Evolutionary conservation across 2,329 filamentous ascomycete species (phyloP).

Genomic region (Akanthomyces lecanii): DNA sequence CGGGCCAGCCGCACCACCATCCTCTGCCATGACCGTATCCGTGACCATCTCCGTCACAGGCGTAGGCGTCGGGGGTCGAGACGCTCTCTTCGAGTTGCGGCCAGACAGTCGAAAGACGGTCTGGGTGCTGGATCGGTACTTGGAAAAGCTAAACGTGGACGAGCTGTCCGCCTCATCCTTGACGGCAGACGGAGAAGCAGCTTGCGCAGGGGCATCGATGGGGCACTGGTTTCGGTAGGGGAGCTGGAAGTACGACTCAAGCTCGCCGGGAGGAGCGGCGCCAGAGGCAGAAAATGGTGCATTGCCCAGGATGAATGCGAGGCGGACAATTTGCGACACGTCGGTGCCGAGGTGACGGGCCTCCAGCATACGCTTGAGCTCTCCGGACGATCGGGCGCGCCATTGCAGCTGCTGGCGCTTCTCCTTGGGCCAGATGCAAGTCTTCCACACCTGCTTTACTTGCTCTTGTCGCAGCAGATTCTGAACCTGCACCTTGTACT

Average conservation of each 20-base stretch:
- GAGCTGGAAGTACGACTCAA: slow-evolving; percentile 37
- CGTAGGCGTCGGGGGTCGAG: slow-evolving; percentile 33
- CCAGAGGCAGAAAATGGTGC: slow-evolving; percentile 34
- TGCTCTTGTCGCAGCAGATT: slow-evolving; percentile 41
- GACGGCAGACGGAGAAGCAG: slow-evolving; percentile 17
- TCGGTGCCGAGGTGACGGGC: slow-evolving; percentile 39
- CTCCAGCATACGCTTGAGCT: slow-evolving; percentile 43
- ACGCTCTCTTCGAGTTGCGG: slow-evolving; percentile 34
- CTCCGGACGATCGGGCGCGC: slow-evolving; percentile 39
- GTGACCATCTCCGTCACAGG: slow-evolving; percentile 23
- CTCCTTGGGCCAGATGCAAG: slow-evolving; percentile 43
- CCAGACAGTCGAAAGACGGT: slow-evolving; percentile 30
- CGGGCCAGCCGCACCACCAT: slow-evolving; percentile 30
- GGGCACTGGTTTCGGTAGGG: slow-evolving; percentile 35
- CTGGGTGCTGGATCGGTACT: slow-evolving; percentile 27
- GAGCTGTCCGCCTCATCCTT: slow-evolving; percentile 29
- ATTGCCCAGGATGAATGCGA: slow-evolving; percentile 41
- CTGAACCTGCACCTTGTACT: slow-evolving; percentile 40
- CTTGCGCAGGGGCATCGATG: slow-evolving; percentile 30
- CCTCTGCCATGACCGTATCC: slow-evolving; percentile 33
- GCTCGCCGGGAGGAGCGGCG: slow-evolving; percentile 36
- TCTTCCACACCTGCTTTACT: slow-evolving; percentile 43
- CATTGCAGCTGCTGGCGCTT: slow-evolving; percentile 38
- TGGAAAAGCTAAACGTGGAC: slow-evolving; percentile 27
- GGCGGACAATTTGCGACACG: slow-evolving; percentile 38